A percentile compares a stretch with the other conserved stretches of the same genome.
phyloP scores from a whole-genome alignment of 805 yeast genomes.

The Starmerella powellii region DNA sequence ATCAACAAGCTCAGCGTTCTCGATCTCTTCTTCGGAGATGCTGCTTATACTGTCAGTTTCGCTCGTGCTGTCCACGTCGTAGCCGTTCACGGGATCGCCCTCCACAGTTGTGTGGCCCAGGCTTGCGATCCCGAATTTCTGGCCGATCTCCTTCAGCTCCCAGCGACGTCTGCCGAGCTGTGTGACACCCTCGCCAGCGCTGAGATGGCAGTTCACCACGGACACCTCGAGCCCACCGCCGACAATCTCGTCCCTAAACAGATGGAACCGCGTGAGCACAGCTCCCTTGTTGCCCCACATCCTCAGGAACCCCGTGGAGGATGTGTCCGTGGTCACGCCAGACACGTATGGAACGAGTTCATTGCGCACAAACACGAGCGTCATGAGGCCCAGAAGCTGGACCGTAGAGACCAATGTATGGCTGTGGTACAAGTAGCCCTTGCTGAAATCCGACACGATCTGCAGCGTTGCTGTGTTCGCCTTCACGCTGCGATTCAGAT shows the following conservation, averaged over 20 bases:
- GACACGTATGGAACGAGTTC: conserved; percentile 33
- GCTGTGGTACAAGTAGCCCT: conserved; percentile 20
- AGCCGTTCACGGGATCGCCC: not conserved
- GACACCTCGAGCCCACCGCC: conserved; percentile 28
- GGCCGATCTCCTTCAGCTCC: conserved; percentile 35
- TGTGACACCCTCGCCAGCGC: conserved; percentile 32
- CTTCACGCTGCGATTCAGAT: conserved; percentile 28
- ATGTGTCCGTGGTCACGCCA: conserved; percentile 32
- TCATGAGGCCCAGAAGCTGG: conserved; percentile 43
- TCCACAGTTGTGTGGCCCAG: conserved; percentile 13
- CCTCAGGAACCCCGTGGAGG: conserved; percentile 47
- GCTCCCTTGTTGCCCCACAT: conserved; percentile 56
- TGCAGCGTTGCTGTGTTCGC: conserved; percentile 28
- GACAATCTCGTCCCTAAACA: conserved; percentile 23
- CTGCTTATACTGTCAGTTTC: conserved; percentile 11
- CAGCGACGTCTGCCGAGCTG: conserved; percentile 34
- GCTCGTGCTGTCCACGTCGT: conserved; percentile 7
- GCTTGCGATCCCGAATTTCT: conserved; percentile 25
- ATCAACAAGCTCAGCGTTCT: not conserved
- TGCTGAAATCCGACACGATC: conserved; percentile 20
- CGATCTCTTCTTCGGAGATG: conserved; percentile 10
- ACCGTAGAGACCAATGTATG: conserved; percentile 34
- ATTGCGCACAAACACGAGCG: conserved; percentile 34
- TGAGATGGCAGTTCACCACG: conserved; percentile 43
- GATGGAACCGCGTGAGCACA: conserved; percentile 34